Evolutionary conservation across 805 yeast genomes (phyloP), one percentile per base, ranked within the genome.

Genomic region (Saccharomyces mikatae): DNA sequence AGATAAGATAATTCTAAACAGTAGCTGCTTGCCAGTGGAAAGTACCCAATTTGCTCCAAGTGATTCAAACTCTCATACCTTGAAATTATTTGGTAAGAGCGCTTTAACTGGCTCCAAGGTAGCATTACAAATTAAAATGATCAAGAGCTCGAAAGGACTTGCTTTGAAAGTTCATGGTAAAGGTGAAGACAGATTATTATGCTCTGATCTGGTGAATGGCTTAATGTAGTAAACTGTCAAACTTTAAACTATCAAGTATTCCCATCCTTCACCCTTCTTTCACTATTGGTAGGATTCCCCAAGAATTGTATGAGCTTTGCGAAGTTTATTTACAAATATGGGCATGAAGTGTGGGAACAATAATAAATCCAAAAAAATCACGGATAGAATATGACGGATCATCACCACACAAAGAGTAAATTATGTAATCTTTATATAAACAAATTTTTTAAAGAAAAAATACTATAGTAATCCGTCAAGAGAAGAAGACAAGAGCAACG

Each of bases 71-170:
- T 77, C 63, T 48, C 97, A 91, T 68, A 76, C 81, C 11, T 77
- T 94, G 73, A 90, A 89, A 74, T 74, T 90, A 63, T 87, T 79
- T 65, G 98, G 97, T 66, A 87, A 86, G 74, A 82, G 88, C 62
- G 70, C 64, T 14, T 51, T 67, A 30, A 63, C 60, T 49, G 71
- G 70, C 46, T 54, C 63, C n/a, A 69, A 66, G 53, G 72, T 81
- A 31, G 79, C 80, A 71, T 76, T 80, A 36, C 80, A 83, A 14
- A 70, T 71, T 54, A 82, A 80, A 64, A 76, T 83, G 64, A 83
- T 80, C 22, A 76, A 80, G 48, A 75, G 81, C 22, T 70, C 72
- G 41, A 76, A 77, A 57, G 73, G 73, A 57, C 73, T 75, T 52
- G 76, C 78, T 62, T 79, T 84, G 66, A 83, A 82, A 64, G 79